Percentiles rank a stretch among this genome's conserved stretches.
Evolutionary conservation across 2,329 filamentous ascomycete species (phyloP).

Genomic region (Fusarium marasasianum): DNA sequence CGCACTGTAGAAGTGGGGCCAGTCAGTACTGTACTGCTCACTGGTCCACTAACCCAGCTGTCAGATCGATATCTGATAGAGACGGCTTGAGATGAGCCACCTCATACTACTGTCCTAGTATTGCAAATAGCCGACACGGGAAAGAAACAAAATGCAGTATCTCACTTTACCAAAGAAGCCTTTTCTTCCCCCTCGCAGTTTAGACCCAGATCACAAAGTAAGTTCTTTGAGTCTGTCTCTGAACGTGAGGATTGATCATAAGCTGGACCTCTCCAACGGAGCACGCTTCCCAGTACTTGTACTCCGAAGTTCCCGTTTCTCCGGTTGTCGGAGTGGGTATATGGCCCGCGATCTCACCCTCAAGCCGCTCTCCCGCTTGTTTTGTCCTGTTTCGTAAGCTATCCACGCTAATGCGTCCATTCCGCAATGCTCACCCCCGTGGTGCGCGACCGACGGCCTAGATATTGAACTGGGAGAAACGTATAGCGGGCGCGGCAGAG

Average conservation of each 20-base stretch:
- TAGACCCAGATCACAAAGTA: rapidly evolving
- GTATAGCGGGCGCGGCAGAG: not conserved
- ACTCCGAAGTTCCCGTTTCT: rapidly evolving
- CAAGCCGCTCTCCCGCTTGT: not conserved
- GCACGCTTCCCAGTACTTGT: rapidly evolving
- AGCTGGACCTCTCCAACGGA: rapidly evolving
- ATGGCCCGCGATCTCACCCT: no score
- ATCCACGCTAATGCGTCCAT: no score
- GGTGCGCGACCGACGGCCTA: not conserved
- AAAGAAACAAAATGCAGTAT: rapidly evolving
- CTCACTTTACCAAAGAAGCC: not conserved
- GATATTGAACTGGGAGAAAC: rapidly evolving
- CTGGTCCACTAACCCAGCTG: not conserved
- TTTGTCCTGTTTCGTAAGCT: not conserved
- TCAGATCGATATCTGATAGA: not conserved
- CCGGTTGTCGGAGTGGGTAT: not conserved
- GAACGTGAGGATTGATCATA: not conserved
- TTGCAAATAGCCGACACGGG: rapidly evolving
- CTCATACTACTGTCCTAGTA: not conserved
- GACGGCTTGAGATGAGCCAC: not conserved
- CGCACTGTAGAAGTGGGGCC: rapidly evolving
- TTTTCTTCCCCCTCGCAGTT: rapidly evolving
- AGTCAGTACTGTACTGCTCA: no score
- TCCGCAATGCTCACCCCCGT: not conserved
- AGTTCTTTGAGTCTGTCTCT: not conserved